Conservation (phyloP, 176 grass and related monocot species). For the Zoysia pacifica region DNA sequence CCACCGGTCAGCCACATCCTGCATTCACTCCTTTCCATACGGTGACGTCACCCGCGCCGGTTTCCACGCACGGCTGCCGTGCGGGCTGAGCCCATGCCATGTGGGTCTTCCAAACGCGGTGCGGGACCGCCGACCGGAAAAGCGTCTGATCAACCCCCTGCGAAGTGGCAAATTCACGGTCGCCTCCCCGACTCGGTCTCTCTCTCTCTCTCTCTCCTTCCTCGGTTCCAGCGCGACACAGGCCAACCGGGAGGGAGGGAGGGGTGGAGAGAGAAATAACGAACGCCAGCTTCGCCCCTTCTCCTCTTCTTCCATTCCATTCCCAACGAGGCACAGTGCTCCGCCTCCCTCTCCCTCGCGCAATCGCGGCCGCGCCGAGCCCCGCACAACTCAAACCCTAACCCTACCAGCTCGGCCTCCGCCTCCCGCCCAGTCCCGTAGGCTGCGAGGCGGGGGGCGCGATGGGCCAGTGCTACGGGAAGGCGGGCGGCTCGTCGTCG, state of each 20-base stretch:
- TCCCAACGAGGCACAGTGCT: background rate
- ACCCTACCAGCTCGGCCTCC: slow-evolving; percentile 16
- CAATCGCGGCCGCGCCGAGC: slow-evolving; percentile 13
- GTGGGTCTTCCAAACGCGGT: slow-evolving; percentile 12
- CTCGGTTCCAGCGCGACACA: background rate
- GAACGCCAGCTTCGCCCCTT: slow-evolving; percentile 26
- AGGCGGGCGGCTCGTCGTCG: slow-evolving; percentile 48
- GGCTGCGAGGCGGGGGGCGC: background rate
- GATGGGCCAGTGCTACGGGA: slow-evolving; percentile 96
- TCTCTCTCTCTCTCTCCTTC: slow-evolving; percentile 14
- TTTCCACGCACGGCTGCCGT: slow-evolving; percentile 30
- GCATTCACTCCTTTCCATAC: background rate
- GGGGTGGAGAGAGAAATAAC: slow-evolving; percentile 47
- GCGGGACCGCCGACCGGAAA: background rate
- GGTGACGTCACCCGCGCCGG: background rate
- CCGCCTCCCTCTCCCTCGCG: background rate
- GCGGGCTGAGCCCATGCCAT: background rate
- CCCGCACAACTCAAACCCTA: slow-evolving; percentile 46
- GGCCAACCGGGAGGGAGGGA: background rate
- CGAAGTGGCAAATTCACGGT: background rate
- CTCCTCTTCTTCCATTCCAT: background rate
- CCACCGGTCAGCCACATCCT: background rate
- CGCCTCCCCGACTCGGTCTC: slow-evolving; percentile 32
- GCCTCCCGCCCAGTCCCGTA: background rate
- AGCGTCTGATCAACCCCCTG: background rate